A percentile compares a stretch with the other conserved stretches of the same genome.
These are phyloP conservation scores for Cyathus striatus DNA, from an alignment of 768 basidiomycete genomes.

Conservation along the genomic window DNA sequence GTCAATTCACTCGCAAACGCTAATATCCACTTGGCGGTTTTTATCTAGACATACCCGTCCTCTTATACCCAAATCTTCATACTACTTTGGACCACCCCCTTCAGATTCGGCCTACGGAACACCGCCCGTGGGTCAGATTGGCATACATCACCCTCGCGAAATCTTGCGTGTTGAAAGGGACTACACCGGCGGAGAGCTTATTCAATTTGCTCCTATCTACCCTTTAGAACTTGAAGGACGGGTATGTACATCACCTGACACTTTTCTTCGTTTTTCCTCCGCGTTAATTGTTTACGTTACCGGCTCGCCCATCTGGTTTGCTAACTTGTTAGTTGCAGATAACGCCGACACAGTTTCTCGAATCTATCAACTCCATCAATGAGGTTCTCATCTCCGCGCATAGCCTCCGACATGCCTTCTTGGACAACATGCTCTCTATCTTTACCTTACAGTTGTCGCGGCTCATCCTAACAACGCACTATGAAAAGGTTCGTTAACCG, in stretches of 20 bases:
- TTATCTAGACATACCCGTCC: conserved; percentile 38
- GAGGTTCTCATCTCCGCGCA: conserved; percentile 83
- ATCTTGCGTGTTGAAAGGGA: conserved; percentile 90
- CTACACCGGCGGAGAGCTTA: conserved; percentile 84
- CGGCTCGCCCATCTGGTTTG: neutral
- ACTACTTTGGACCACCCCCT: conserved; percentile 80
- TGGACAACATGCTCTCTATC: conserved; percentile 78
- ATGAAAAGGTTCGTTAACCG: conserved; percentile 68
- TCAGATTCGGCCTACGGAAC: conserved; percentile 79
- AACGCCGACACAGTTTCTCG: conserved; percentile 84
- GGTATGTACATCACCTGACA: no score
- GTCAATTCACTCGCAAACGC: no score
- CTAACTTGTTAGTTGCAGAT: conserved; percentile 45
- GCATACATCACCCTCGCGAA: conserved; percentile 87
- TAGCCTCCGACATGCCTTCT: conserved; percentile 61
- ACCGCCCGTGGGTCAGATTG: conserved; percentile 77
- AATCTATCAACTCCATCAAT: conserved; percentile 90
- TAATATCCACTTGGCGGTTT: no score
- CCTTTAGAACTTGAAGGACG: conserved; percentile 91
- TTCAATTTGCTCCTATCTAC: conserved; percentile 86
- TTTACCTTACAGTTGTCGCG: conserved; percentile 78
- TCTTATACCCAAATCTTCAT: conserved; percentile 72
- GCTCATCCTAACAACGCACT: conserved; percentile 67
- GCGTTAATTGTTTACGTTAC: neutral
- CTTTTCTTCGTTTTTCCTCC: neutral